These are phyloP conservation scores for Rhododendron henanense DNA, from an alignment of 148 eudicot genomes.

Conservation along the genomic window DNA sequence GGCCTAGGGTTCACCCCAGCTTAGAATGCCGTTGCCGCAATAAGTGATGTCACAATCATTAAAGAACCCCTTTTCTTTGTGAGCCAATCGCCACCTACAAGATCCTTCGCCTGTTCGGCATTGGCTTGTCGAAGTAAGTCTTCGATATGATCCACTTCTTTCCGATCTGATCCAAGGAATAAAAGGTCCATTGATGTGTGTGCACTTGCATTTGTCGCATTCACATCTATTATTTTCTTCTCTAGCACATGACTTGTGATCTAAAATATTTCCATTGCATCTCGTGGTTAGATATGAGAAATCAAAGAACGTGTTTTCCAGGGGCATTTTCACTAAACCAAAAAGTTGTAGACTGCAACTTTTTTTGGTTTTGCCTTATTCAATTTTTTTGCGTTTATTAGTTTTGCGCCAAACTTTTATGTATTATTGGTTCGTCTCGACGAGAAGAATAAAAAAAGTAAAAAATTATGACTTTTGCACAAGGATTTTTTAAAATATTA, in stretches of 20 bases:
- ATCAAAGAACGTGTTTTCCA: background rate
- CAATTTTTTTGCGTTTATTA: too few species aligned
- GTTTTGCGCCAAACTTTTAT: too few species aligned
- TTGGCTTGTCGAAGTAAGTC: background rate
- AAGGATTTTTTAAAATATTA: too few species aligned
- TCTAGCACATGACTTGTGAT: background rate
- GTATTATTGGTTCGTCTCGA: too few species aligned
- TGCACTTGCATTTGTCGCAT: background rate
- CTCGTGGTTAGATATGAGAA: too few species aligned
- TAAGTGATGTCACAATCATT: conserved; percentile 13
- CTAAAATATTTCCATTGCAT: background rate
- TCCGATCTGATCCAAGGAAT: background rate
- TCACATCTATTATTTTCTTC: background rate
- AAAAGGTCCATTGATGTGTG: conserved; percentile 12
- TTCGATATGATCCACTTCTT: background rate
- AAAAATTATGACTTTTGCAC: too few species aligned
- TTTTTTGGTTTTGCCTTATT: too few species aligned
- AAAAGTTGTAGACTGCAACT: too few species aligned
- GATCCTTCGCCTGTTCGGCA: background rate
- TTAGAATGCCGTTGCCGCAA: too few species aligned
- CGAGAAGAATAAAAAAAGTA: too few species aligned
- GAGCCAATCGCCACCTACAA: conserved; percentile 2
- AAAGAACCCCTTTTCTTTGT: conserved; percentile 1
- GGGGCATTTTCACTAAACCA: too few species aligned
- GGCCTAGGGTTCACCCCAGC: too few species aligned